Base-by-base conservation (phyloP, 768 basidiomycete species). In the Tylopilus intermedius region DNA sequence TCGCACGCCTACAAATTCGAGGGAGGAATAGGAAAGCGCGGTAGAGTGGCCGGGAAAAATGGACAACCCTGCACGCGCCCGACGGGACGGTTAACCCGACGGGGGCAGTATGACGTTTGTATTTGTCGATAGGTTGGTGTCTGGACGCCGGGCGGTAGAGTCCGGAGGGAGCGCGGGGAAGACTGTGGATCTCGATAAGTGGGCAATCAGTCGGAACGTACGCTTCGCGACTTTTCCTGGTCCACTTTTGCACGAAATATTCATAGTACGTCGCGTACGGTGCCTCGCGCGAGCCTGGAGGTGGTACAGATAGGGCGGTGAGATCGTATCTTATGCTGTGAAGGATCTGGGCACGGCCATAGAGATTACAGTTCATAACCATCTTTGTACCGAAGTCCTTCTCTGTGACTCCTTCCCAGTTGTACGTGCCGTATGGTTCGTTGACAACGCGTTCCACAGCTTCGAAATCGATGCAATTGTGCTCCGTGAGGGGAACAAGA, bases 321-420 rank as follows among this genome's bases (percentile, higher is more conserved):
- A 91, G 69, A 65, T 92, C 88, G 41, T 74, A 51, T 32, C 86
- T 80, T 54, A 90, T 76, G 32, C 70, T 69, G 51, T 76, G 78
- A 47, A 91, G 73, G 41, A 83, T 57, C 46, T 79, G 74, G 5
- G 78, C 72, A 8, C 81, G 78, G 2, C 85, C 87, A 29, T 69
- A 68, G 54, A 82, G 74, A 60, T 80, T 77, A 50, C 58, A 69
- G 57, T 81, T 83, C 68, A 79, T 73, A 24, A 87, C 71, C 44
- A 88, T 62, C 22, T 80, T 67, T n/a, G 66, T 70, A 50, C 69
- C 76, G 49, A 76, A 80, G 55, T 82, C 71, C 3, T 71, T 64
- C 47, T 82, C 75, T 35, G 71, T 67, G 51, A 89, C 66, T 44
- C 57, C 62, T 15, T 68, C 70, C 87, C 86, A 89, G 59, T 88